These are phyloP conservation scores for Podaxis pistillaris DNA, from an alignment of 768 basidiomycete genomes.

Conservation along the genomic window DNA sequence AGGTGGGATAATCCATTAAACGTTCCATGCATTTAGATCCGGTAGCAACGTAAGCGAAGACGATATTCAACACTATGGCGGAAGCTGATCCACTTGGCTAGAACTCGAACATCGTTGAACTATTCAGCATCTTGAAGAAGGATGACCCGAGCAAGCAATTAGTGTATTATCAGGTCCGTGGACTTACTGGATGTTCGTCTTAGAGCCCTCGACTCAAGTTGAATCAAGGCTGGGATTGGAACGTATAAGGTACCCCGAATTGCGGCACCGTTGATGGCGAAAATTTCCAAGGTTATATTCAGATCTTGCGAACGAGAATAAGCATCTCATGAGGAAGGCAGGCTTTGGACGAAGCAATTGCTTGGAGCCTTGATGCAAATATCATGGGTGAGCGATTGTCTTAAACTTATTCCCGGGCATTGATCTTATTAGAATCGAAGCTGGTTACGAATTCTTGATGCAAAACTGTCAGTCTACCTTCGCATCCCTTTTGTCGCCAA, in stretches of 20 bases:
- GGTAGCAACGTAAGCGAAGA: conserved; percentile 19
- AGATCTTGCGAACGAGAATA: background rate
- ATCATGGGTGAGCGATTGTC: conserved; percentile 38
- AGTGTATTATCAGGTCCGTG: conserved; percentile 34
- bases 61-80: background rate
- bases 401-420: background rate
- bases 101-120: conserved; percentile 40
- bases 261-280: conserved; percentile 41
- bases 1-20: background rate
- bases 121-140: conserved; percentile 36
- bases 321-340: conserved; percentile 12
- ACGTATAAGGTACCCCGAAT: conserved; percentile 46
- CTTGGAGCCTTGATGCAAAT: conserved; percentile 50
- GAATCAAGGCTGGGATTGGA: conserved; percentile 48
- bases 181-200: background rate
- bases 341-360: conserved; percentile 42
- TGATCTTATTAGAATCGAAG: conserved; percentile 21
- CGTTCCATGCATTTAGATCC: conserved; percentile 11
- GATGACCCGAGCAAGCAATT: conserved; percentile 33
- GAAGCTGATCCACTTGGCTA: conserved; percentile 14
- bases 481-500: background rate
- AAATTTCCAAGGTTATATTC: conserved; percentile 36
- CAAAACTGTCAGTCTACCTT: conserved; percentile 44
- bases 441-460: conserved; percentile 60
- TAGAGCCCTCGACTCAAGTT: background rate